These are phyloP conservation scores for Clonostachys byssicola DNA, from an alignment of 2,329 filamentous ascomycete genomes.

Conservation along the genomic window DNA sequence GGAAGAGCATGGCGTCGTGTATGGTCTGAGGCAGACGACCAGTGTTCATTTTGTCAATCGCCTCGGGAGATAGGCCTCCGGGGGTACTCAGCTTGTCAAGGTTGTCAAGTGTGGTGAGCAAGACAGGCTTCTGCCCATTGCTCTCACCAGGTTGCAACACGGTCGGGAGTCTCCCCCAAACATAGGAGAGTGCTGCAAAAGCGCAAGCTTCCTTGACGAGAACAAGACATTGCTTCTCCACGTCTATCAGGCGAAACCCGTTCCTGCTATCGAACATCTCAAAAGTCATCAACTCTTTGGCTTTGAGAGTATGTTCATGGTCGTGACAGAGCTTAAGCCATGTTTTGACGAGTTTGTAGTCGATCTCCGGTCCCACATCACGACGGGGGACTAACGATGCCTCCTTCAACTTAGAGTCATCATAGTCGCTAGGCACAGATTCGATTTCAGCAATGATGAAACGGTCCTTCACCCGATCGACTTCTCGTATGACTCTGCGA, in stretches of 20 bases:
- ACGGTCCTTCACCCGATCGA: constrained; percentile 4
- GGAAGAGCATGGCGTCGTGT: constrained; percentile 1
- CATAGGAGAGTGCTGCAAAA: constrained; percentile 4
- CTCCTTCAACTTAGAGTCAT: not conserved
- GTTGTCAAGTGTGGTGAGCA: constrained; percentile 1
- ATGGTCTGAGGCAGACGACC: constrained; percentile 2
- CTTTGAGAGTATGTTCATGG: constrained; percentile 2
- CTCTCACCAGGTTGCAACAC: not conserved
- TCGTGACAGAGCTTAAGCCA: constrained; percentile 3
- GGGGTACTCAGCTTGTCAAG: constrained; percentile 1
- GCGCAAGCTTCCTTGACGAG: constrained; percentile 1
- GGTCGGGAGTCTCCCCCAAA: constrained; percentile 3
- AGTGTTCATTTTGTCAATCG: not conserved
- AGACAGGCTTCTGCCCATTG: not conserved
- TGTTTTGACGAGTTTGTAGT: constrained; percentile 1
- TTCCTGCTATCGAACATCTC: constrained; percentile 1
- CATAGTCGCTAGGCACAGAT: not conserved
- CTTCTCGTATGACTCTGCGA: constrained; percentile 3
- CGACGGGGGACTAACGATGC: not conserved
- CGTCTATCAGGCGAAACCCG: constrained; percentile 5
- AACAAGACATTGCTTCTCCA: constrained; percentile 4
- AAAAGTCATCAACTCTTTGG: not conserved
- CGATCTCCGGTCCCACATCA: not conserved
- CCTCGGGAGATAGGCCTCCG: not conserved
- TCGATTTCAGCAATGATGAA: constrained; percentile 6